Base-by-base conservation (phyloP, 768 basidiomycete genomes). In the Xerocomus spinulosus region DNA sequence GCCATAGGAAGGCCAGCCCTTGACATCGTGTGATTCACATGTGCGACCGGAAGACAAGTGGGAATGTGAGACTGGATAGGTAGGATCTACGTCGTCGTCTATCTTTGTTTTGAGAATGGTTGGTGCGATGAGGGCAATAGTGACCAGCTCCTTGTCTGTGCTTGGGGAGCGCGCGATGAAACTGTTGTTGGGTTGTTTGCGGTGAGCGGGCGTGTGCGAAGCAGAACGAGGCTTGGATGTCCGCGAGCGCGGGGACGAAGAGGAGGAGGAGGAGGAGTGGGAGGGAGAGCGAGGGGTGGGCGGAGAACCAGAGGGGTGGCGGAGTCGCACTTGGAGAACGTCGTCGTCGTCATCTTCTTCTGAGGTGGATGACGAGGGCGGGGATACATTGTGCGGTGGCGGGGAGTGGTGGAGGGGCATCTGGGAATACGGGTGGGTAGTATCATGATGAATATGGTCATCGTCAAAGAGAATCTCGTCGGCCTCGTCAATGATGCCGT, bases 41-140 rank as follows among this genome's bases (percentile, higher is more conserved):
- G 52, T 12, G 29, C 51, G 50, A 18, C n/a, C n/a, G 4, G 52
- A 26, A 20, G 50, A 52, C 18, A 55, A 6, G 5, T 53, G 55
- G 4, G 55, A 5, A 18, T 56, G 56, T 15, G 53, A 26, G 21
- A 52, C 34, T 2, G 57, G 29, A 24, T 47, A 52, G n/a, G 54
- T 33, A 6, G 50, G 42, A 6, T 63, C 68, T 23, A 70, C 68
- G 37, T 78, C 77, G 43, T 79, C 77, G 6, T 74, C 76, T 1
- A 76, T 73, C 9, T 73, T 79, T 15, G 89, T 89, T 72, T 98
- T 99, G 54, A 98, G 75, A 38, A 89, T 78, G 5, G 96, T 94
- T 5, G 85, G 85, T 0, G 85, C 81, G 38, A 87, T 85, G 30
- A 81, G 75, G 12, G 83, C 82, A 46, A 87, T 87, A 9, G 85